These are phyloP conservation scores for Cyclospora cayetanensis DNA, from an alignment of 169 alveolate species.

Conservation along the genomic window DNA sequence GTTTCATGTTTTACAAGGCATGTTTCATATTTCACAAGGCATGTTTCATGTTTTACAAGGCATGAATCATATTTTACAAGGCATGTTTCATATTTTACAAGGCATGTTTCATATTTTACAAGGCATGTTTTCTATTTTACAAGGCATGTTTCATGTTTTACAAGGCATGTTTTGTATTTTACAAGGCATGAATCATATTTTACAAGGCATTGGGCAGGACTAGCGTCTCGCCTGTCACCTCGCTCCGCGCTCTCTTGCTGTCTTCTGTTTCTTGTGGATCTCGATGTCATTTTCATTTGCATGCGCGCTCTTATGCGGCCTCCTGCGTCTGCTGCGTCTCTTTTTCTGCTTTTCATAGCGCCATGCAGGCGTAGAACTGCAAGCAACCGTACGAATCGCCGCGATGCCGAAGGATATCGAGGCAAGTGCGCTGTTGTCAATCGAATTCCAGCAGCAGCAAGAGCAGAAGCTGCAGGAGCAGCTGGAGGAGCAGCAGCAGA, in stretches of 20 bases:
- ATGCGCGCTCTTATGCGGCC: background rate
- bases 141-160: too few relatives aligned
- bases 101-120: too few relatives aligned
- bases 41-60: too few relatives aligned
- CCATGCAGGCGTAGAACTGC: slow-evolving; percentile 28
- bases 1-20: too few relatives aligned
- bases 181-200: too few relatives aligned
- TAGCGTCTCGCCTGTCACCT: background rate
- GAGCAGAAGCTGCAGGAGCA: slow-evolving; percentile 20
- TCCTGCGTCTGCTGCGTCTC: background rate
- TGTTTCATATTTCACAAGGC: too few relatives aligned
- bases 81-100: too few relatives aligned
- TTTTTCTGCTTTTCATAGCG: background rate
- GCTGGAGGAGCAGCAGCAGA: background rate
- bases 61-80: too few relatives aligned
- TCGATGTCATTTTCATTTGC: background rate
- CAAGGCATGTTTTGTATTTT: too few relatives aligned
- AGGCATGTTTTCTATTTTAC: too few relatives aligned
- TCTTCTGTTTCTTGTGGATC: background rate
- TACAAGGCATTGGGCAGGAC: too few relatives aligned
- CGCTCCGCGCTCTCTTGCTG: background rate
- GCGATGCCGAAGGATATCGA: slow-evolving; percentile 23
- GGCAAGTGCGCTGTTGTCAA: slow-evolving; percentile 31
- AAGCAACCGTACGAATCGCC: background rate
- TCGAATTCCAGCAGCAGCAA: slow-evolving; percentile 47